phyloP scores from a whole-genome alignment of 2,329 filamentous ascomycete species.

The Colletotrichum godetiae region DNA sequence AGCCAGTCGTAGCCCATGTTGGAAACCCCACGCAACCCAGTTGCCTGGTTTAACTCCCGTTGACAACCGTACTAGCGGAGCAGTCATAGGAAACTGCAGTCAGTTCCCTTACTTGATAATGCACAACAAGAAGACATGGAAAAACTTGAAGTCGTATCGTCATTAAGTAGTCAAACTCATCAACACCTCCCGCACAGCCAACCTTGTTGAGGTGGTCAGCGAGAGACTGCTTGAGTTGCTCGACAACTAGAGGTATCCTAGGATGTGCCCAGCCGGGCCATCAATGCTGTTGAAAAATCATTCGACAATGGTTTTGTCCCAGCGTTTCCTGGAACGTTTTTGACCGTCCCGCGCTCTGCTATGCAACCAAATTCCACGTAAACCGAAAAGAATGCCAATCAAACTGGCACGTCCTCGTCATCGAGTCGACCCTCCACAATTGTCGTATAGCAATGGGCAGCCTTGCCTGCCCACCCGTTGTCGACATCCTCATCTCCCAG shows the following conservation, averaged over 20 bases:
- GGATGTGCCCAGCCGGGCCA: constrained; percentile 1
- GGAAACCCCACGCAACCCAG: not conserved
- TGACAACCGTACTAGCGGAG: not conserved
- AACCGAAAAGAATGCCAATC: constrained; percentile 1
- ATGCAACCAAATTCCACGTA: constrained; percentile 36
- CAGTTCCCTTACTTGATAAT: not conserved
- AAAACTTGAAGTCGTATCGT: constrained; percentile 3
- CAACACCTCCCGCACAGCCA: not conserved
- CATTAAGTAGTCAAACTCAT: constrained; percentile 12
- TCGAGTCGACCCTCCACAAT: not conserved
- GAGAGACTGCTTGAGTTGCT: not conserved
- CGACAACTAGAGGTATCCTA: constrained; percentile 6
- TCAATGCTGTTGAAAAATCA: constrained; percentile 20
- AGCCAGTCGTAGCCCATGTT: not conserved
- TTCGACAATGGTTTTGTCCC: constrained; percentile 18
- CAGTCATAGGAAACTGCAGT: not conserved
- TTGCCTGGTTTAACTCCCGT: not conserved
- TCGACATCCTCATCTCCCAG: not conserved
- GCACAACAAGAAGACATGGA: not conserved
- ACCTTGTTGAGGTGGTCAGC: not conserved
- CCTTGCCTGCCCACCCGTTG: not conserved
- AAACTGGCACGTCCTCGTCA: not conserved
- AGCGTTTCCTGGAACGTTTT: constrained; percentile 24
- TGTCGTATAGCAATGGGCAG: constrained; percentile 17
- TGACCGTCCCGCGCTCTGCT: constrained; percentile 34